phyloP scores from a whole-genome alignment of 208 protist species.

The Lotmaria passim region DNA sequence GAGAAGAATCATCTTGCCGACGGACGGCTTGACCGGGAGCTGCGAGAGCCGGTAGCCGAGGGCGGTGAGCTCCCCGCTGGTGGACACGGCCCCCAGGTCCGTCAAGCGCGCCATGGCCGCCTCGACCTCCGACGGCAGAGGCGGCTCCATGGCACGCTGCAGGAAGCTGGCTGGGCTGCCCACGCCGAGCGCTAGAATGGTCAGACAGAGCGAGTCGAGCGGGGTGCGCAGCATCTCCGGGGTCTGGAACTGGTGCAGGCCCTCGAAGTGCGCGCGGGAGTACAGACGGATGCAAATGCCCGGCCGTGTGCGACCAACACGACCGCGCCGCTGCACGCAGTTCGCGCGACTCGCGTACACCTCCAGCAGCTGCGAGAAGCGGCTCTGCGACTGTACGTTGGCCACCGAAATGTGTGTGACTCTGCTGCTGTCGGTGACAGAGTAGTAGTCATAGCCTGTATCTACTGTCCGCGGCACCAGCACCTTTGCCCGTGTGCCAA shows the following conservation, averaged over 20 bases:
- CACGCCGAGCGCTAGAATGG: constrained; percentile 68
- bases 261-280: constrained; percentile 79
- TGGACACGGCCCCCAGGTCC: constrained; percentile 83
- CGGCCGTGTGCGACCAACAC: constrained; percentile 92
- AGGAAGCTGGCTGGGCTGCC: constrained; percentile 78
- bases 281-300: constrained; percentile 96
- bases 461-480: constrained; percentile 37
- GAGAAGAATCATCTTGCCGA: constrained; percentile 94
- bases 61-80: constrained; percentile 79
- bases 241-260: constrained; percentile 86
- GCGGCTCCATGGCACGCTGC: constrained; percentile 77
- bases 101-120: constrained; percentile 69
- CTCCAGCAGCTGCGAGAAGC: constrained; percentile 66
- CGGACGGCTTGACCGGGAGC: constrained; percentile 74
- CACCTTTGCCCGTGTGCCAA: constrained; percentile 62
- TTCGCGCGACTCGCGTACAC: constrained; percentile 89
- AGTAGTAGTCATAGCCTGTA: constrained; percentile 40
- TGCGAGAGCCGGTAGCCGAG: constrained; percentile 81
- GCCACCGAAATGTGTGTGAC: constrained; percentile 1
- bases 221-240: constrained; percentile 95
- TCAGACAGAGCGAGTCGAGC: constrained; percentile 93
- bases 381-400: constrained; percentile 4
- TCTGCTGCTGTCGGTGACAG: background rate
- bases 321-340: constrained; percentile 94
- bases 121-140: constrained; percentile 53